Percentiles rank a stretch among this genome's conserved stretches.
phyloP scores from a whole-genome alignment of 352 stramenopile genomes.

The Globisporangium radiosum region DNA sequence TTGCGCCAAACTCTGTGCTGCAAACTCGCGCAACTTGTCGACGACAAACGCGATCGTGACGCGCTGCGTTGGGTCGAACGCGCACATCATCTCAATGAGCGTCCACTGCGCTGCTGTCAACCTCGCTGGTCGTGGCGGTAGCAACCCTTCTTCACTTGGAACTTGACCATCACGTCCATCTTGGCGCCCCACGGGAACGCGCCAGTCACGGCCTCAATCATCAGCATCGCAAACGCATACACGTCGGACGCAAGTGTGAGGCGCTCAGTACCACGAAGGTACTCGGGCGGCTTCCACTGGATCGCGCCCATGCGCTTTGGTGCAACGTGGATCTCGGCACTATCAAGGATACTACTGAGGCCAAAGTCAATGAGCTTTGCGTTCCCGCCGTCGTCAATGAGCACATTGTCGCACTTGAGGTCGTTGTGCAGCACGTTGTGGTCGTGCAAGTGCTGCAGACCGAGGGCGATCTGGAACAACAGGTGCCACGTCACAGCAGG shows the following conservation, averaged over 20 bases:
- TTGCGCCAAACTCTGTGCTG: neutral
- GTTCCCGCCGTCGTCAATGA: slow-evolving; percentile 30
- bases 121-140: neutral
- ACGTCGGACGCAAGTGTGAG: slow-evolving; percentile 11
- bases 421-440: slow-evolving; percentile 5
- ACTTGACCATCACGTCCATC: neutral
- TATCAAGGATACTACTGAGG: neutral
- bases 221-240: slow-evolving; percentile 19
- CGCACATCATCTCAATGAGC: slow-evolving; percentile 12
- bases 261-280: neutral
- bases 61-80: slow-evolving; percentile 4
- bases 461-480: neutral
- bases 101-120: slow-evolving; percentile 7
- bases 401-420: slow-evolving; percentile 10
- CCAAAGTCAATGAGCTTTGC: slow-evolving; percentile 23
- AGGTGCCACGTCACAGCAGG: neutral
- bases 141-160: neutral
- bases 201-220: slow-evolving; percentile 13
- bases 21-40: slow-evolving; percentile 5
- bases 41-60: slow-evolving; percentile 1
- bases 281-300: slow-evolving; percentile 5
- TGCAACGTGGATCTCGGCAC: neutral
- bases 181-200: slow-evolving; percentile 7
- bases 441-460: neutral
- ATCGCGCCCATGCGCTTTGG: neutral